Conservation (phyloP, 768 basidiomycete genomes). For the Xerocomus brunneocitrinus region DNA sequence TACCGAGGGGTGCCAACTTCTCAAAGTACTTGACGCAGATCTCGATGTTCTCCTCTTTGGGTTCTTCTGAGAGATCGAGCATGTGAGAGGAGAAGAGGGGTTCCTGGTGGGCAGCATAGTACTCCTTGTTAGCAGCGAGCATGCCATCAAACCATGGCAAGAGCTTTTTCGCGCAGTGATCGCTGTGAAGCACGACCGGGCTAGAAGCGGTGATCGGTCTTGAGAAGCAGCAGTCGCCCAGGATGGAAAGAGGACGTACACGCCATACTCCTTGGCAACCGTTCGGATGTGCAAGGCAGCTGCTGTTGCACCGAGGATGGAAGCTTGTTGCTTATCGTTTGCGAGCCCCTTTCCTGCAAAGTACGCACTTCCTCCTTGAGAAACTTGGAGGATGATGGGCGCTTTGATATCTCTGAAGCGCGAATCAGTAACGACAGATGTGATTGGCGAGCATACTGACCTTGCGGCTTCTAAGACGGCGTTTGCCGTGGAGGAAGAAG, state of each 20-base stretch:
- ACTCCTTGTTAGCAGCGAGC: slow-evolving; percentile 93
- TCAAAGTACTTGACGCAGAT: slow-evolving; percentile 93
- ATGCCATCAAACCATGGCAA: slow-evolving; percentile 99
- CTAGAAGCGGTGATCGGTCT: slow-evolving; percentile 35
- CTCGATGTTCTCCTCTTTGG: slow-evolving; percentile 91
- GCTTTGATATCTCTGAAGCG: slow-evolving; percentile 81
- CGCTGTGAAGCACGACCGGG: slow-evolving; percentile 95
- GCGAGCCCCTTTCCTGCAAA: slow-evolving; percentile 95
- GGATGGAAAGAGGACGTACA: slow-evolving; percentile 50
- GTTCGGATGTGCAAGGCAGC: slow-evolving; percentile 89
- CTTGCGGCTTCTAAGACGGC: slow-evolving; percentile 94
- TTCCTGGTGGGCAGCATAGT: slow-evolving; percentile 85
- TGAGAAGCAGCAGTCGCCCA: not conserved
- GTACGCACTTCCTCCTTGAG: slow-evolving; percentile 94
- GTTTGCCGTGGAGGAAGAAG: slow-evolving; percentile 93
- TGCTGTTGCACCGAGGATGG: slow-evolving; percentile 86
- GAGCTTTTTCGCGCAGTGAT: slow-evolving; percentile 98
- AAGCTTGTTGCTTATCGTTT: slow-evolving; percentile 95
- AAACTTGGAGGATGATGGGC: slow-evolving; percentile 96
- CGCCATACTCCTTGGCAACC: slow-evolving; percentile 86
- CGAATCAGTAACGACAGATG: slow-evolving; percentile 11
- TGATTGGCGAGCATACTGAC: slow-evolving; percentile 33
- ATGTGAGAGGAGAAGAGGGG: slow-evolving; percentile 96
- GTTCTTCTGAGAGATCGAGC: slow-evolving; percentile 93
- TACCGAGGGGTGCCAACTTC: slow-evolving; percentile 85